Percentiles rank a stretch among this genome's conserved stretches.
Evolutionary conservation across 1,284 basidiomycete species (phyloP).

Genomic region (Abortiporus biennis): DNA sequence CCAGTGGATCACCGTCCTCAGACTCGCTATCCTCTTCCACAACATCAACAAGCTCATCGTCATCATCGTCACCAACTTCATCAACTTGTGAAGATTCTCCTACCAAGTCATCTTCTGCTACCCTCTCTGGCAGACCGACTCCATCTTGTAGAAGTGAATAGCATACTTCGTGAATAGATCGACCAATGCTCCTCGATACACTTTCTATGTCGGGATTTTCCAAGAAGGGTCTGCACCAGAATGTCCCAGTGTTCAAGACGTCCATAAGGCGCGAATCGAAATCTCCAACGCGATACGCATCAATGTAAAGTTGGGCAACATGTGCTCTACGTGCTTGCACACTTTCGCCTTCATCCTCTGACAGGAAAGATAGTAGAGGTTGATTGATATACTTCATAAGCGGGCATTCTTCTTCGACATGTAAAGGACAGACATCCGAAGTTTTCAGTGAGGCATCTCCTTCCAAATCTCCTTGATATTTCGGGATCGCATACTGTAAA

Average conservation of each 20-base stretch:
- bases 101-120: constrained; percentile 16
- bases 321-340: constrained; percentile 17
- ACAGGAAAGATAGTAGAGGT: constrained; percentile 4
- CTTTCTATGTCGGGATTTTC: constrained; percentile 72
- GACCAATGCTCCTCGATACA: constrained; percentile 51
- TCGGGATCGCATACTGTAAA: constrained; percentile 69
- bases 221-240: constrained; percentile 67
- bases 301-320: constrained; percentile 43
- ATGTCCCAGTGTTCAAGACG: constrained; percentile 51
- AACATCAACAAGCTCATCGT: constrained; percentile 58
- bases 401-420: constrained; percentile 47
- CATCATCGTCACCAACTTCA: constrained; percentile 37
- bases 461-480: constrained; percentile 32
- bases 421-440: constrained; percentile 52
- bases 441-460: constrained; percentile 38
- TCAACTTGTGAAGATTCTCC: constrained; percentile 17
- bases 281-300: constrained; percentile 56
- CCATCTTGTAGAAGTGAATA: constrained; percentile 67
- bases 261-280: constrained; percentile 57
- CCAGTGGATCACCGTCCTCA: constrained; percentile 45
- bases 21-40: constrained; percentile 41
- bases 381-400: constrained; percentile 48
- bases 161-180: constrained; percentile 57
- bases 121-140: constrained; percentile 44
- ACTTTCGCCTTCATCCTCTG: constrained; percentile 24